Evolutionary conservation across 768 basidiomycete species (phyloP), one percentile per base, ranked within the genome.

Genomic region (Imleria badia): DNA sequence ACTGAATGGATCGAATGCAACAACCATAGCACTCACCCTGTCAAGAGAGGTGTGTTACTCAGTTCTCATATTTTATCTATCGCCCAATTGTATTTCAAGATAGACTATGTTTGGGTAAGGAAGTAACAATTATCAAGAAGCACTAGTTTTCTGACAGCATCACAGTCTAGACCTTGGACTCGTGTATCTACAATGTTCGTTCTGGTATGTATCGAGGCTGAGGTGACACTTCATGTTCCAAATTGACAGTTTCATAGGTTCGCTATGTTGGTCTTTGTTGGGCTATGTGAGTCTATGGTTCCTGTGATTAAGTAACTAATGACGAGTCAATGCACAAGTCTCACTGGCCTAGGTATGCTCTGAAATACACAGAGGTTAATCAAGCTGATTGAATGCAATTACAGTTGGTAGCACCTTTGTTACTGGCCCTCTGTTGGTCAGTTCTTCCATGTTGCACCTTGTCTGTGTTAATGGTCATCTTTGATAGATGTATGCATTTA

Each of bases 41-140:
- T 20, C 52, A 5, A 43, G 31, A n/a, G 56, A 58, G 47, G 56
- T 49, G 44, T 17, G 23, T 40, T 10, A 19, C 22, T 13, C 35
- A 17, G 5, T 15, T 29, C 1, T 14, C 8, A 7, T 9, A 3
- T 19, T n/a, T 19, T 13, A 15, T n/a, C 20, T 15, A 4, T 36
- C 13, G 7, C 6, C 5, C 30, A 26, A 36, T 7, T 3, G 15
- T 43, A 5, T 52, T 5, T 8, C 6, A 10, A 56, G 58, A 29
- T 59, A 35, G 26, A 57, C 7, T 45, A 48, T 20, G 5, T 59
- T 40, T 59, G 58, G 58, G 58, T 59, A 15, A 39, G 3, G 17
- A 26, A 11, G 17, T 3, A 4, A 12, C 12, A 3, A 14, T 40
- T 4, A 7, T 19, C 19, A 17, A 11, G 6, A 19, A 20, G 12